Evolutionary conservation across 331 rosid species (phyloP).

Genomic region (Dryas integrifolia): DNA sequence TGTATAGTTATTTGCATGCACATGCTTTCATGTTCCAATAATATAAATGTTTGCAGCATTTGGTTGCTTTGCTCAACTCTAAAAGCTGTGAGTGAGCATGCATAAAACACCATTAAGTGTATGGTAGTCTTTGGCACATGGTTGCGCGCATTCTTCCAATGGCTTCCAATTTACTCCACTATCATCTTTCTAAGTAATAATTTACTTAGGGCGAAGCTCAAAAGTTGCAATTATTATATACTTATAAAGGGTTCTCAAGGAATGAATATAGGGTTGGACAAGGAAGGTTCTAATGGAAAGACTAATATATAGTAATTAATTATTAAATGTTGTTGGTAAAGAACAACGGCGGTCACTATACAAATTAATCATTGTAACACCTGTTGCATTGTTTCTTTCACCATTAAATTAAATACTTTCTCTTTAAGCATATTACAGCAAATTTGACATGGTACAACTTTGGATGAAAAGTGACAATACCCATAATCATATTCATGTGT

Average conservation of each 20-base stretch:
- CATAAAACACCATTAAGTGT: conserved; percentile 18
- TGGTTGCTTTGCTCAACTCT: conserved; percentile 24
- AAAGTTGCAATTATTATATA: conserved; percentile 32
- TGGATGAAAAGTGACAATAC: neutral
- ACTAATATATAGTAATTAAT: neutral
- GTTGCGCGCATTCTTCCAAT: conserved; percentile 40
- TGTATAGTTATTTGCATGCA: conserved; percentile 31
- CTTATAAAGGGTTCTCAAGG: conserved; percentile 28
- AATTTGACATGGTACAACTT: conserved; percentile 19
- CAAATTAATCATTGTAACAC: conserved; percentile 25
- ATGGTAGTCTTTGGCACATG: conserved; percentile 51
- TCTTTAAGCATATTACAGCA: conserved; percentile 5
- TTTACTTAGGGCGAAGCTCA: conserved; percentile 25
- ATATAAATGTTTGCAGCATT: conserved; percentile 30
- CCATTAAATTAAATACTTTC: neutral
- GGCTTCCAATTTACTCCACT: conserved; percentile 66
- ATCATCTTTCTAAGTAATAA: conserved; percentile 22
- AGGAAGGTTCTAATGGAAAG: conserved; percentile 33
- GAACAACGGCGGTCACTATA: conserved; percentile 31
- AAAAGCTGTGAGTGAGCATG: conserved; percentile 24
- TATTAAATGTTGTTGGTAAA: conserved; percentile 4
- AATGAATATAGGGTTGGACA: conserved; percentile 22
- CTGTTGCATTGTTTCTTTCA: neutral
- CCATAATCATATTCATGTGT: neutral
- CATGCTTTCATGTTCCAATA: conserved; percentile 58